Evolutionary conservation across 1,284 basidiomycete genomes (phyloP), one percentile per base, ranked within the genome.

Genomic region (Sphaerobolus stellatus): DNA sequence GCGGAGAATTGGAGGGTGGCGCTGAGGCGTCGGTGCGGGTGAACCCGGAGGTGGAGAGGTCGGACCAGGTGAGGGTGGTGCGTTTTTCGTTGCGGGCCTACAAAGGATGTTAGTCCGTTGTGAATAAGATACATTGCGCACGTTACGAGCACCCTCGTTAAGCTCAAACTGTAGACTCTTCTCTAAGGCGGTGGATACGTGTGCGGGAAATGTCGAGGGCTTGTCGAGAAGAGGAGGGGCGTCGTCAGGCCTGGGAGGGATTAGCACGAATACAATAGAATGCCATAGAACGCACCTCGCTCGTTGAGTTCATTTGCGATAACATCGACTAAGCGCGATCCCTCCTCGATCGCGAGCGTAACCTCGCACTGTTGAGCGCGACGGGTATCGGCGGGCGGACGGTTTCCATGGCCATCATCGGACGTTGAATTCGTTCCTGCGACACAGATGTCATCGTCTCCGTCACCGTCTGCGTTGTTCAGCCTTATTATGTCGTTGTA

Each of bases 141-240:
- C 91, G 68, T 76, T 78, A 61, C 90, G 80, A n/a, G 92, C 91
- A 58, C 84, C 79, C 72, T 94, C 92, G 1, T 84, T 92, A 58
- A 94, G 69, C 66, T 94, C 91, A 68, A 95, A 95, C 66, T 92
- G 82, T 28, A 95, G 73, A 64, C 87, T 86, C 68, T 84, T 84
- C 52, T 84, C 78, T 49, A 82, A 75, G 2, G 70, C 64, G 22
- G 61, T 80, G 85, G 61, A 92, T 84, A 38, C 84, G 80, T 24
- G 81, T 75, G 6, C 84, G 76, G 36, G 84, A 87, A 41, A 94
- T 78, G 64, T 95, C 92, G 56, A 96, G 82, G 22, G 92, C 92
- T 61, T 88, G 83, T 85, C 27, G 88, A 90, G 74, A 96, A 94
- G 58, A 96, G 84, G 71, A 95, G 86, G 13, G 93, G 93, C 2